Base-by-base conservation (phyloP, 768 basidiomycete species). In the Obba rivulosa region DNA sequence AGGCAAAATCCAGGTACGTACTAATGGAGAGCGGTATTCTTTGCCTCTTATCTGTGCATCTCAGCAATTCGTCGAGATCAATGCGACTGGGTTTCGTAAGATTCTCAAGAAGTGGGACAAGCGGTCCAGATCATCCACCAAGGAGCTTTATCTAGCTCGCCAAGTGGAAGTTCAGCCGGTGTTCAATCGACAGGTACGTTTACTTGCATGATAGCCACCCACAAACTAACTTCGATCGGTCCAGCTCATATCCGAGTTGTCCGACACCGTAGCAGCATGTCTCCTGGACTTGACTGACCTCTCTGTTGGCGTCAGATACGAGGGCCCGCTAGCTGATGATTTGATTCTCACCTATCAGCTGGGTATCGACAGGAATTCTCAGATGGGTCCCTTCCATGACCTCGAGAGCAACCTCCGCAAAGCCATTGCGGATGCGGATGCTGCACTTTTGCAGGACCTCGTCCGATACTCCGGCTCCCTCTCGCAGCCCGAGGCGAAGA, bases 41-140 rank as follows among this genome's bases (percentile, higher is more conserved):
- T n/a, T n/a, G n/a, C n/a, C 49, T 43, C 46, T 51, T 48, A 24
- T n/a, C 45, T 53, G 48, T 56, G 55, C 45, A 40, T 38, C 48
- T 14, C 55, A 94, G 92, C 88, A 92, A 79, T 99, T 94, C 61
- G 83, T 99, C 53, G 96, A 98, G 68, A 87, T 96, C 61, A 99
- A 98, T 63, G 96, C 88, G 5, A 92, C 85, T 9, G 96, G 93
- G 3, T 98, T 98, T 65, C 81, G 94, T 39, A 98, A 98, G 66
- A 97, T 98, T 41, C 68, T 97, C 52, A 98, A 99, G 63, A 99
- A 99, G 65, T 99, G 92, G 78, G 96, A 98, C 69, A 99, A 98
- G 68, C 80, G 92, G 41, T 92, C 92, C 34, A 96, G 85, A 37
- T 92, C 90, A 1, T 83, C 85, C 18, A 98, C 90, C n/a, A 97